Evolutionary conservation across 352 stramenopile genomes (phyloP), one percentile per base, ranked within the genome.

Genomic region (Globisporangium iwayamae): DNA sequence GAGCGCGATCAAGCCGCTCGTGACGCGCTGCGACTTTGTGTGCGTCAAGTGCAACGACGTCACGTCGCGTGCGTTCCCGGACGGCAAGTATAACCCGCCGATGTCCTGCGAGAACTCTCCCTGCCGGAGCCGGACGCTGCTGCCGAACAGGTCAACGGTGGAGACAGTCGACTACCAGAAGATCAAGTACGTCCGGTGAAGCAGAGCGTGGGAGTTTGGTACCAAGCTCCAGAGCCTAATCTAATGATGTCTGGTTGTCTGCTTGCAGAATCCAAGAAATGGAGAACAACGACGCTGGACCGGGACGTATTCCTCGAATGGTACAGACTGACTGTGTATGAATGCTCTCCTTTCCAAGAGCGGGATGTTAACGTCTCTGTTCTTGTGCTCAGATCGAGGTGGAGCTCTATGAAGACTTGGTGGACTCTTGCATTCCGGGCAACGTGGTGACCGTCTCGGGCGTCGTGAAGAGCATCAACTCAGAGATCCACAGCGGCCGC

Each of bases 391-490:
- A 97, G 74, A 84, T 91, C 45, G 83, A 91, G 60, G 88, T 97
- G 41, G 91, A 98, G 66, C 72, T 97, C 30, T 82, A 78, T 25
- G 89, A 95, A 71, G 91, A 97, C 54, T 73, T 99, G 22, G 97
- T 99, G 14, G 96, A 99, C 74, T 83, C 78, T 36, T 98, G 96
- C 62, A 94, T 98, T 61, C 91, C 97, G 20, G 97, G 97, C 25
- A 98, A 99, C 75, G 87, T 98, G 1, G 81, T 99, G 22, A 89
- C 90, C 14, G 82, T 99, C 7, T 89, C 85, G 1, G 97, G 97
- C 0, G 81, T 98, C 57, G 93, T 99, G 6, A 96, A 97, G 66
- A 94, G 92, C 34, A 83, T 98, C 50, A 99, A 98, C 68, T 90
- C 91, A n/a, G 92, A 97, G 58, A 74, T 98, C 30, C 83, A 94